These are phyloP conservation scores for Kodamaea kaohsiungensis DNA, from an alignment of 805 yeast genomes.

Conservation along the genomic window DNA sequence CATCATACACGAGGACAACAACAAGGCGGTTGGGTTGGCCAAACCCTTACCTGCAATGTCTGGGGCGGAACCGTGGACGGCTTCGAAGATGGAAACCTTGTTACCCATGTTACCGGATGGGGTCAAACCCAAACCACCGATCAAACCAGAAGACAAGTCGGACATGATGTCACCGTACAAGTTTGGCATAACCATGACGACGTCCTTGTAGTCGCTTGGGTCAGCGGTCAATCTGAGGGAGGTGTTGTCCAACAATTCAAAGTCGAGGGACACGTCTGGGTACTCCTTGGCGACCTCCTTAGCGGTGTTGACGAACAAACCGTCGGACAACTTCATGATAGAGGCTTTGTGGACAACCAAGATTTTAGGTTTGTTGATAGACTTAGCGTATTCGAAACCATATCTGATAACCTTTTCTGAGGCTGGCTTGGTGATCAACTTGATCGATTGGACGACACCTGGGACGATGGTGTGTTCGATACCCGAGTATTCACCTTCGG, in stretches of 20 bases:
- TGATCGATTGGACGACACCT: constrained; percentile 97
- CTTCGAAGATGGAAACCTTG: constrained; percentile 96
- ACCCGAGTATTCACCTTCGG: constrained; percentile 99
- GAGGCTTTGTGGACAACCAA: constrained; percentile 98
- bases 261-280: constrained; percentile 83
- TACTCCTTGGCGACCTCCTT: constrained; percentile 86
- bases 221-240: constrained; percentile 87
- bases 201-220: constrained; percentile 82
- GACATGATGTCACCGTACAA: constrained; percentile 99
- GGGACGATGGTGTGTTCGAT: constrained; percentile 97
- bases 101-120: constrained; percentile 99
- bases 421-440: constrained; percentile 94
- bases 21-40: constrained; percentile 98
- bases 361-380: constrained; percentile 84
- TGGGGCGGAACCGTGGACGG: constrained; percentile 99
- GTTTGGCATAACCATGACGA: constrained; percentile 98
- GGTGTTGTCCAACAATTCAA: constrained; percentile 93
- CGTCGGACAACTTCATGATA: constrained; percentile 97
- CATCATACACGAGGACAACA: constrained; percentile 98
- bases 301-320: constrained; percentile 91
- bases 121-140: constrained; percentile 98
- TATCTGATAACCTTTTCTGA: constrained; percentile 95
- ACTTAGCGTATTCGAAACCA: constrained; percentile 94
- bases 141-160: constrained; percentile 94
- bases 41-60: constrained; percentile 98